Evolutionary conservation across 176 grass and related monocot species (phyloP), one percentile per base, ranked within the genome.

Genomic region (Ensete ventricosum): DNA sequence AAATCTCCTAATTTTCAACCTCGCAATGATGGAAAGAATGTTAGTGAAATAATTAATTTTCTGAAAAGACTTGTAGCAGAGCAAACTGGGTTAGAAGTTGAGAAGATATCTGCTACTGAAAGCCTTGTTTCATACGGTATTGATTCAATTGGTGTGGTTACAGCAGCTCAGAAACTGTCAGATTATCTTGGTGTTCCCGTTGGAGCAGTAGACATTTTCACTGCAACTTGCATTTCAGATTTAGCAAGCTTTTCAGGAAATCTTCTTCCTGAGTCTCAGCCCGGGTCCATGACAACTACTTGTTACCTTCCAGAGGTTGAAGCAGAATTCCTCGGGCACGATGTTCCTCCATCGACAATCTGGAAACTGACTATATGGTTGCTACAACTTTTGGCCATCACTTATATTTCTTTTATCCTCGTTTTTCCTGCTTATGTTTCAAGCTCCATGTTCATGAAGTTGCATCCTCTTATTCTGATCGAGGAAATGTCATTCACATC

Each of bases 141-240:
- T 2, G 85, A 91, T 88, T 91, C 89, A 19, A 88, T 91, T 75
- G 83, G 82, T 8, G 85, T 91, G 48, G 89, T 91, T 54, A 81
- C 78, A 85, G 73, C 85, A 76, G 85, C 89, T 9, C 89, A 91
- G 80, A 91, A 91, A 34, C 83, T 91, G 22, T 88, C 89, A 24
- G 85, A 85, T 88, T 91, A 88, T 81, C 85, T 91, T 12, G 85
- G 85, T 69, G 53, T 81, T 49, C 89, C 89, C 68, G 83, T 91
- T 85, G 89, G 89, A 88, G 89, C 89, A 22, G 87, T 91, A 27
- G 89, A 88, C 77, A 91, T 91, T 64, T 91, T 91, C 76, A 83
- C 89, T 3, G 89, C 85, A 73, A 85, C 83, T 50, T 81, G 85
- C 66, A 85, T 91, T 75, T 77, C 77, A 78, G 89, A 91, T 58